These are phyloP conservation scores for Chaetomium fimeti DNA, from an alignment of 495 filamentous ascomycete genomes.

Conservation along the genomic window DNA sequence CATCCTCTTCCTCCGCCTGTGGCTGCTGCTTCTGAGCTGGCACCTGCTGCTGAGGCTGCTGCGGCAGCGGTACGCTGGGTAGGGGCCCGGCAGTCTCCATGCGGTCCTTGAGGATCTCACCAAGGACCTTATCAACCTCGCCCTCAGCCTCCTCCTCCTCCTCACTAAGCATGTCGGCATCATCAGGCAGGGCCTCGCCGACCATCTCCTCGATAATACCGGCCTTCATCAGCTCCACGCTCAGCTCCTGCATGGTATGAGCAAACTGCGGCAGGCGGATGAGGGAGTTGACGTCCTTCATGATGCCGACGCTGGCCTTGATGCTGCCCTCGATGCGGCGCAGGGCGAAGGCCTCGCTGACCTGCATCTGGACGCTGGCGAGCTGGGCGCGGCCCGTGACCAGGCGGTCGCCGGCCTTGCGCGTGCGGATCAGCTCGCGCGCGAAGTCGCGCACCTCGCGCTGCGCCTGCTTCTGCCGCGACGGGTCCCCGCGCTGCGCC, in stretches of 20 bases:
- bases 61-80: conserved; percentile 57
- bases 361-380: conserved; percentile 94
- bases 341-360: conserved; percentile 92
- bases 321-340: conserved; percentile 96
- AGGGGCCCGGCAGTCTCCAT: conserved; percentile 64
- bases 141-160: conserved; percentile 87
- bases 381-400: conserved; percentile 87
- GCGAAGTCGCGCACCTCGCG: conserved; percentile 83
- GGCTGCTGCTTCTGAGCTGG: conserved; percentile 49
- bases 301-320: conserved; percentile 79
- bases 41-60: conserved; percentile 51
- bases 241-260: conserved; percentile 86
- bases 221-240: conserved; percentile 82
- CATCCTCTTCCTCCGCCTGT: conserved; percentile 65
- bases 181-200: conserved; percentile 74
- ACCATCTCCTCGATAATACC: conserved; percentile 99
- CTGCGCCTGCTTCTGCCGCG: conserved; percentile 70
- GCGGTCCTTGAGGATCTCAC: conserved; percentile 81
- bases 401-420: conserved; percentile 70
- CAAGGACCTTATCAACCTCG: conserved; percentile 89
- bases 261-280: conserved; percentile 82
- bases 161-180: conserved; percentile 58
- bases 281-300: conserved; percentile 93
- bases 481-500: conserved; percentile 66
- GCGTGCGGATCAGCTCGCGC: conserved; percentile 77